Percentiles rank a stretch among this genome's conserved stretches.
phyloP scores from a whole-genome alignment of 2,329 filamentous ascomycete genomes.

The Beauveria sp. region DNA sequence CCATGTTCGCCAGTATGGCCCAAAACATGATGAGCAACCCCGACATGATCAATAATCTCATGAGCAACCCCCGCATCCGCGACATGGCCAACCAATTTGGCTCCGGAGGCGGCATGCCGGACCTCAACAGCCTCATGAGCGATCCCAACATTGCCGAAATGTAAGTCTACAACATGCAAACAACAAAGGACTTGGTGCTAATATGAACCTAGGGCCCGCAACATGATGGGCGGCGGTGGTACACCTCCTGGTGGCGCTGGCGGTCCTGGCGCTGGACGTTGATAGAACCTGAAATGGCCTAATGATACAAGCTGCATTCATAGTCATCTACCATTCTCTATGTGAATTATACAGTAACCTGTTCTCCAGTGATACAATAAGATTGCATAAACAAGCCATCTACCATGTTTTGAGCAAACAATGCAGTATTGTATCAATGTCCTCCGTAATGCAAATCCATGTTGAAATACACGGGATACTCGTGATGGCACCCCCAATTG shows the following conservation, averaged over 20 bases:
- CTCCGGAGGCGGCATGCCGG: constrained; percentile 78
- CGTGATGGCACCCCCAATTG: neutral
- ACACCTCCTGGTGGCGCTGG: constrained; percentile 21
- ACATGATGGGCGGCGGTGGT: constrained; percentile 37
- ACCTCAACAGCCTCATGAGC: constrained; percentile 77
- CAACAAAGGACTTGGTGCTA: neutral
- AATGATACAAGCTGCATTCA: neutral
- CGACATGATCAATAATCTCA: constrained; percentile 81
- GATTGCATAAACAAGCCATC: neutral
- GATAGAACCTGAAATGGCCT: neutral
- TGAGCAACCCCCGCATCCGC: constrained; percentile 84
- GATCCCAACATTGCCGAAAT: constrained; percentile 90
- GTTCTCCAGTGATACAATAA: neutral
- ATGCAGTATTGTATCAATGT: neutral
- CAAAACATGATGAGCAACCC: constrained; percentile 97
- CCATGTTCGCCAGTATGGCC: constrained; percentile 96
- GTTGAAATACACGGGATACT: neutral
- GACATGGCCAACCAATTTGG: constrained; percentile 81
- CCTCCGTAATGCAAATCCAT: neutral
- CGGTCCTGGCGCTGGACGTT: constrained; percentile 20
- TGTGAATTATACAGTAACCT: neutral
- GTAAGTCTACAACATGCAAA: constrained; percentile 47
- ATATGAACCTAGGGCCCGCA: constrained; percentile 30
- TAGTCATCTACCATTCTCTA: neutral
- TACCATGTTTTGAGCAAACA: neutral